Evolutionary conservation across 805 yeast genomes (phyloP).

Genomic region (Alloascoidea africana): DNA sequence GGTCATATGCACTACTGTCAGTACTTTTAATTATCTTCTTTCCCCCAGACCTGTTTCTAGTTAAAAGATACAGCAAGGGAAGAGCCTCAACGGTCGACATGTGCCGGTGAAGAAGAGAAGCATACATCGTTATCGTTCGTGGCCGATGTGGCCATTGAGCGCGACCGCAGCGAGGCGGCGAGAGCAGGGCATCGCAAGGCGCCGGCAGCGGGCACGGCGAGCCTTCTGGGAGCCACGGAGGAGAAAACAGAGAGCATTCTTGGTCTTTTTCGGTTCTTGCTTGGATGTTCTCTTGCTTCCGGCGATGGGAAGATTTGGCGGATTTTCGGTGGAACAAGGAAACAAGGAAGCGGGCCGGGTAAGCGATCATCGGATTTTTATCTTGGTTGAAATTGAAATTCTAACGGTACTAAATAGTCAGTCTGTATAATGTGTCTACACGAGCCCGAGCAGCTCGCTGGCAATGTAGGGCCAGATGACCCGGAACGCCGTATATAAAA

Average conservation of each 20-base stretch:
- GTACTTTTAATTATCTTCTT: too few relatives aligned
- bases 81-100: neutral
- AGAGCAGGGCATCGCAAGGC: neutral
- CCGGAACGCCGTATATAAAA: conserved; percentile 55
- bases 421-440: too few relatives aligned
- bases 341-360: too few relatives aligned
- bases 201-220: neutral
- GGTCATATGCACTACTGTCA: too few relatives aligned
- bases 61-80: neutral
- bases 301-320: neutral
- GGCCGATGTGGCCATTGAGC: neutral
- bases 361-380: too few relatives aligned
- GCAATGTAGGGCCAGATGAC: conserved; percentile 72
- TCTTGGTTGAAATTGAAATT: too few relatives aligned
- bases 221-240: neutral
- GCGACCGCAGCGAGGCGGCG: neutral
- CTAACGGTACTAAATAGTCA: too few relatives aligned
- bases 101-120: neutral
- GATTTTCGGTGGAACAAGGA: neutral
- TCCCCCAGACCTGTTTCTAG: neutral
- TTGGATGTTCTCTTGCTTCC: neutral
- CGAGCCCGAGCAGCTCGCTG: too few relatives aligned
- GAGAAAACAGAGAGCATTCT: neutral
- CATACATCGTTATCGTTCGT: neutral
- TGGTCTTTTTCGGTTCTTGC: neutral